Evolutionary conservation across 2,329 filamentous ascomycete genomes (phyloP).

Genomic region (Fusarium stilboides): DNA sequence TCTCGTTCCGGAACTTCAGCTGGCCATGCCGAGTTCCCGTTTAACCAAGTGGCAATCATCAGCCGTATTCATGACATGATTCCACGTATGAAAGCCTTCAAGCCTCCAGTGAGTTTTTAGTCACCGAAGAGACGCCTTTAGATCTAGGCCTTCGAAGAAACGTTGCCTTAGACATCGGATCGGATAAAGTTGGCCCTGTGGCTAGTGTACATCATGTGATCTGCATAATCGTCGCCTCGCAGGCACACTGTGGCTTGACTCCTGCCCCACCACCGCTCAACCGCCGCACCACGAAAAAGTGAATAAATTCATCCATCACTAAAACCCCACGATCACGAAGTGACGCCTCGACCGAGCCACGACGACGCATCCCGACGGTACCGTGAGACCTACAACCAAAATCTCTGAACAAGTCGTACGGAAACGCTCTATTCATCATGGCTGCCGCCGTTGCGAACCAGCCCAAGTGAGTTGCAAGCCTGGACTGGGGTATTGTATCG

Average conservation of each 20-base stretch:
- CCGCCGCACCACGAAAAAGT: constrained; percentile 60
- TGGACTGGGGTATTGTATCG: constrained; percentile 37
- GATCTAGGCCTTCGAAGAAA: neutral
- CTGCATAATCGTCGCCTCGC: constrained; percentile 9
- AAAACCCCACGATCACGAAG: constrained; percentile 58
- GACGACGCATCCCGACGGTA: constrained; percentile 45
- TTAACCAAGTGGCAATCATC: constrained; percentile 14
- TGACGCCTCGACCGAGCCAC: constrained; percentile 44
- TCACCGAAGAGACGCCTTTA: neutral
- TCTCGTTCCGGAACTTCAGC: constrained; percentile 5
- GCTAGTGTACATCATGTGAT: constrained; percentile 52
- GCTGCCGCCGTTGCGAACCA: constrained; percentile 58
- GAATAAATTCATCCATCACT: constrained; percentile 57
- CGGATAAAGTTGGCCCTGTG: constrained; percentile 41
- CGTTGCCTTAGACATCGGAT: constrained; percentile 2
- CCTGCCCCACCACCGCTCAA: constrained; percentile 54
- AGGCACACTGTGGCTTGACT: constrained; percentile 49
- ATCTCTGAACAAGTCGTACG: constrained; percentile 30
- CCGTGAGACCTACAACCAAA: constrained; percentile 28
- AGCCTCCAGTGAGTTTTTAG: neutral
- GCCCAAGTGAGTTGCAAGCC: constrained; percentile 56
- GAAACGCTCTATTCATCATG: constrained; percentile 54
- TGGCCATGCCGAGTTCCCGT: constrained; percentile 43
- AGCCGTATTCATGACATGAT: constrained; percentile 18
- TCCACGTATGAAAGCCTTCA: constrained; percentile 6